A percentile compares a stretch with the other conserved stretches of the same genome.
phyloP scores from a whole-genome alignment of 306 rosid species.

The Acacia crassicarpa region DNA sequence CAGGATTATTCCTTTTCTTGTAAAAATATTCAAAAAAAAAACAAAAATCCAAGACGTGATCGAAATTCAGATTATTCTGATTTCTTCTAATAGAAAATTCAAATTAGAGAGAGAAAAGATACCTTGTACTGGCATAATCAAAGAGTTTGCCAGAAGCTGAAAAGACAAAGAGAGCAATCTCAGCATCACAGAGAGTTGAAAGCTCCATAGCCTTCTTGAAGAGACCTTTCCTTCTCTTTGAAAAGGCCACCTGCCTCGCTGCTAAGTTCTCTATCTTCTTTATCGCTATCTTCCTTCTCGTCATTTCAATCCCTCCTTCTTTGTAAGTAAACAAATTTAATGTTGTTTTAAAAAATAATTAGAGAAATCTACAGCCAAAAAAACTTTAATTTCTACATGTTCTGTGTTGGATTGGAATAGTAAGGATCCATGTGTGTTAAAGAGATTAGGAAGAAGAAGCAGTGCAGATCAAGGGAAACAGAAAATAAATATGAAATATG shows the following conservation, averaged over 20 bases:
- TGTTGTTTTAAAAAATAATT: not conserved
- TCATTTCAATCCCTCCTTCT: not conserved
- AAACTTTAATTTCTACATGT: too few relatives aligned
- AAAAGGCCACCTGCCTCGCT: slow-evolving; percentile 32
- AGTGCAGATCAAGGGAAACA: not conserved
- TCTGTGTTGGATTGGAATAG: too few relatives aligned
- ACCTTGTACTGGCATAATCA: slow-evolving; percentile 40
- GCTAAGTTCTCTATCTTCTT: slow-evolving; percentile 12
- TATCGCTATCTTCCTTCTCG: not conserved
- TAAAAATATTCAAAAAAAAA: too few relatives aligned
- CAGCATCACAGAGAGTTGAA: not conserved
- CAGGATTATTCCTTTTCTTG: too few relatives aligned
- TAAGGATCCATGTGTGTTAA: not conserved
- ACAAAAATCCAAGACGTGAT: not conserved
- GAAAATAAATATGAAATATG: not conserved
- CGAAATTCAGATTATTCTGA: not conserved
- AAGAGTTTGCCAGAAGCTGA: slow-evolving; percentile 35
- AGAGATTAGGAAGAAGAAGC: not conserved
- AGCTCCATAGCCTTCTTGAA: not conserved
- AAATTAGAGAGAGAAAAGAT: not conserved
- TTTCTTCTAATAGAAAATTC: not conserved
- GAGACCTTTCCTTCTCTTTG: not conserved
- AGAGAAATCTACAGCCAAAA: not conserved
- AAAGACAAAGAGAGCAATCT: slow-evolving; percentile 13
- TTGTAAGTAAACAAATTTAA: not conserved